phyloP scores from a whole-genome alignment of 257 asterid genomes.

The Vinca minor region DNA sequence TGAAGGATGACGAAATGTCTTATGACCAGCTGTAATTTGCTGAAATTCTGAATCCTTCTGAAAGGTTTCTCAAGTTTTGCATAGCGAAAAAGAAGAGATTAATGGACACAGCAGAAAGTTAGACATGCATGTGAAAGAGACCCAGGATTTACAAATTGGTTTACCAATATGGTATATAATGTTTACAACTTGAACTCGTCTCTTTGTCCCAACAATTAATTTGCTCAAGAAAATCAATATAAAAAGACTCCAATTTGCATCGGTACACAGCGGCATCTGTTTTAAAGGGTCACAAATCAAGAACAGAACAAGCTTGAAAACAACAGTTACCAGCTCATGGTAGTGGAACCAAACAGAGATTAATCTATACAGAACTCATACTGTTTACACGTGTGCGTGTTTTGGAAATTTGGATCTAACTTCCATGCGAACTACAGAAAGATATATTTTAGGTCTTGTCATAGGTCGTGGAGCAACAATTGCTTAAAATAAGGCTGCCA shows the following conservation, averaged over 20 bases:
- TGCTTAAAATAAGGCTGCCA: no score
- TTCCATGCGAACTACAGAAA: no score
- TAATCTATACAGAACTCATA: no score
- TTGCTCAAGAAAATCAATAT: not conserved
- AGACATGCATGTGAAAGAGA: not conserved
- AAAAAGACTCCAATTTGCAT: not conserved
- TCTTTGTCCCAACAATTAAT: not conserved
- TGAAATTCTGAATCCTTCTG: not conserved
- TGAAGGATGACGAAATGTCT: not conserved
- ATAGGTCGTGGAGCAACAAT: no score
- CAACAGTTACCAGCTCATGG: no score
- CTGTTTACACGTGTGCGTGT: no score
- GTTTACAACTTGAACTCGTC: not conserved
- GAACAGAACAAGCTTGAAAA: not conserved
- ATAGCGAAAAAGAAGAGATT: not conserved
- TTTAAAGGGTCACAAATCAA: not conserved
- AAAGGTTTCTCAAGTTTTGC: not conserved
- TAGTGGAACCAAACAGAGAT: no score
- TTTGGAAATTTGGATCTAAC: no score
- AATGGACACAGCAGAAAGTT: not conserved
- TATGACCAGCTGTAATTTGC: not conserved
- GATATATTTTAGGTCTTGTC: no score
- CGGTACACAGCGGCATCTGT: not conserved
- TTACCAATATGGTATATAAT: not conserved
- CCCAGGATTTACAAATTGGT: not conserved